These are phyloP conservation scores for Podaxis carcinomalis DNA, from an alignment of 768 basidiomycete genomes.

Conservation along the genomic window DNA sequence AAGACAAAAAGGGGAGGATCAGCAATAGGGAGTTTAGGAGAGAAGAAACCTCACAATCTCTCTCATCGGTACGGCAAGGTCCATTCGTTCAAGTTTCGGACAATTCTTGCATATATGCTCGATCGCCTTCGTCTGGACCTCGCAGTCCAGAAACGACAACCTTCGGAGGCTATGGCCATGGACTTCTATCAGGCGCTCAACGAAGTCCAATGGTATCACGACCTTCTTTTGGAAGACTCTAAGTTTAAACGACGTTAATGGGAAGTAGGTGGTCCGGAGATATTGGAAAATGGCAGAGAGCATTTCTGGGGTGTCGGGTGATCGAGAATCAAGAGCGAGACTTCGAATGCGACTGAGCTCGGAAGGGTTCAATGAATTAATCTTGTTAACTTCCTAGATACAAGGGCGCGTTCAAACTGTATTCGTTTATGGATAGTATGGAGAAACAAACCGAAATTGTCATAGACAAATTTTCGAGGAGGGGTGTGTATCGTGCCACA, in stretches of 20 bases:
- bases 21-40: neutral
- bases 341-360: conserved; percentile 40
- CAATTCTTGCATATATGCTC: conserved; percentile 38
- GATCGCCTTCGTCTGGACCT: conserved; percentile 34
- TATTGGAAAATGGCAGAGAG: conserved; percentile 26
- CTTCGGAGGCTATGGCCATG: conserved; percentile 39
- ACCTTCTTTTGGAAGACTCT: conserved; percentile 41
- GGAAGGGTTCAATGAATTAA: conserved; percentile 26
- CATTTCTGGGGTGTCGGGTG: conserved; percentile 26
- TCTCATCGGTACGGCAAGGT: conserved; percentile 45
- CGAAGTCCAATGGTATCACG: conserved; percentile 31
- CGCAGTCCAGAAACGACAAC: conserved; percentile 45
- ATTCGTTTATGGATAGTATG: neutral
- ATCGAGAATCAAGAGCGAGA: conserved; percentile 50
- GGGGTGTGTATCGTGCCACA: conserved; percentile 43
- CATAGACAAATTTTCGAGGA: conserved; percentile 57
- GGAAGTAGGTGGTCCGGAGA: conserved; percentile 27
- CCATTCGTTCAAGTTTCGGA: conserved; percentile 42
- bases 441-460: conserved; percentile 47
- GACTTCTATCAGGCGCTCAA: conserved; percentile 36
- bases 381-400: conserved; percentile 22
- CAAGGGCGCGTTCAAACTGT: neutral
- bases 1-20: neutral
- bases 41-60: conserved; percentile 36
- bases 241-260: conserved; percentile 35